phyloP scores from a whole-genome alignment of 306 rosid species.

The Vicia villosa region DNA sequence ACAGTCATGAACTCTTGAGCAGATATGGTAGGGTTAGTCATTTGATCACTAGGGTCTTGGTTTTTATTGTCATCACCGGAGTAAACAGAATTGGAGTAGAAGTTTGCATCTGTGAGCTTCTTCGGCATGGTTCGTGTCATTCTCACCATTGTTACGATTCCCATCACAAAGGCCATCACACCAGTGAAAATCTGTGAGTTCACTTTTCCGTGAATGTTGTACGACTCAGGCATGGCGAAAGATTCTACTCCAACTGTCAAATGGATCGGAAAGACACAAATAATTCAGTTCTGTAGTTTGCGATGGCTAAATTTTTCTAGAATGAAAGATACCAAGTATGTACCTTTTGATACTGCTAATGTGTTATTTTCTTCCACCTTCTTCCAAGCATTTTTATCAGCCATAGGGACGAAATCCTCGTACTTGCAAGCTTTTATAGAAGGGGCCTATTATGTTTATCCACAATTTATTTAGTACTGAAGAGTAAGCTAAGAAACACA shows the following conservation, averaged over 20 bases:
- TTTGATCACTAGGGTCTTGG: slow-evolving; percentile 34
- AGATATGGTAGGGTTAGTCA: slow-evolving; percentile 48
- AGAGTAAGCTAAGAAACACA: not conserved
- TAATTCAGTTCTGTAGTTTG: not conserved
- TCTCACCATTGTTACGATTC: slow-evolving; percentile 73
- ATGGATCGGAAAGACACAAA: not conserved
- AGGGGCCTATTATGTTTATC: slow-evolving; percentile 46
- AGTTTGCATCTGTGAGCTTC: slow-evolving; percentile 74
- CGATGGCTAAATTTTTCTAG: not conserved
- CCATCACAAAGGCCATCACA: slow-evolving; percentile 77
- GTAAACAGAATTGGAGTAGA: slow-evolving; percentile 59
- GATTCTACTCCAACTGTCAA: slow-evolving; percentile 40
- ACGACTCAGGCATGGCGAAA: slow-evolving; percentile 42
- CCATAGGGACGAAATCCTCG: slow-evolving; percentile 45
- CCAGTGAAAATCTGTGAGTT: slow-evolving; percentile 62
- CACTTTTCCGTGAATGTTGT: slow-evolving; percentile 53
- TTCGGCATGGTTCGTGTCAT: slow-evolving; percentile 74
- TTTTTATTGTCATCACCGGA: slow-evolving; percentile 19
- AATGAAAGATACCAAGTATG: not conserved
- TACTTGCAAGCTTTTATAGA: slow-evolving; percentile 27
- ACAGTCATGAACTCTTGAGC: slow-evolving; percentile 60
- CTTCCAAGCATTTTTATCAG: slow-evolving; percentile 55
- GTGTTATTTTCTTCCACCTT: slow-evolving; percentile 35
- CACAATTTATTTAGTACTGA: slow-evolving; percentile 22
- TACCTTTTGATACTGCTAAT: slow-evolving; percentile 57